phyloP scores from a whole-genome alignment of 208 protist genomes.

The Wallacemonas rigidus region DNA sequence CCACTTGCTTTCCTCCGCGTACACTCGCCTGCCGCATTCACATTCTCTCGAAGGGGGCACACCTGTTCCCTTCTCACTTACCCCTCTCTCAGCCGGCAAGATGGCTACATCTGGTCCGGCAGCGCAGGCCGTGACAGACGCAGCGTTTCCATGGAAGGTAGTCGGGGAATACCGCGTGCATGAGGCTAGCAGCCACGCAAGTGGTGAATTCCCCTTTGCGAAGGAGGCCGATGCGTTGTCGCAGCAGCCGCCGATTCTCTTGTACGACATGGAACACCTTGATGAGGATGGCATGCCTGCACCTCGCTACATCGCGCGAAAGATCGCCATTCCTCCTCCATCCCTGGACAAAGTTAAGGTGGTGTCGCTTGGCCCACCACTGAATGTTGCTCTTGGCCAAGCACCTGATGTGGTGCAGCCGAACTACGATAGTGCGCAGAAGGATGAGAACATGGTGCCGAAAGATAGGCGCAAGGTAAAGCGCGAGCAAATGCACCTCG shows the following conservation, averaged over 20 bases:
- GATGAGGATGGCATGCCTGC: constrained; percentile 15
- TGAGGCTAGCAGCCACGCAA: background rate
- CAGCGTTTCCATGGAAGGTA: constrained; percentile 14
- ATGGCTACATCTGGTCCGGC: background rate
- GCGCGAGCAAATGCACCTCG: constrained; percentile 18
- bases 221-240: constrained; percentile 7
- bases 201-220: constrained; percentile 4
- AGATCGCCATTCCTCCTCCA: constrained; percentile 46
- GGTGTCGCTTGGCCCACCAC: constrained; percentile 47
- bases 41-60: too few relatives aligned
- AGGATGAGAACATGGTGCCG: constrained; percentile 9
- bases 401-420: background rate
- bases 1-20: too few relatives aligned
- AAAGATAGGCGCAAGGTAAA: constrained; percentile 19
- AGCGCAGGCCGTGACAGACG: background rate
- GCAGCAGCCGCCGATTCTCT: constrained; percentile 28
- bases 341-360: constrained; percentile 48
- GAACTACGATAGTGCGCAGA: constrained; percentile 12
- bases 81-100: too few relatives aligned
- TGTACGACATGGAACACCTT: constrained; percentile 31
- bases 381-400: constrained; percentile 42
- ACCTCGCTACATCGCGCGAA: constrained; percentile 50
- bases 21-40: too few relatives aligned
- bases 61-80: too few relatives aligned
- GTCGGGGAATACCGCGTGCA: constrained; percentile 10